phyloP scores from a whole-genome alignment of 1,284 basidiomycete species.

The Rhodotorula sp. region DNA sequence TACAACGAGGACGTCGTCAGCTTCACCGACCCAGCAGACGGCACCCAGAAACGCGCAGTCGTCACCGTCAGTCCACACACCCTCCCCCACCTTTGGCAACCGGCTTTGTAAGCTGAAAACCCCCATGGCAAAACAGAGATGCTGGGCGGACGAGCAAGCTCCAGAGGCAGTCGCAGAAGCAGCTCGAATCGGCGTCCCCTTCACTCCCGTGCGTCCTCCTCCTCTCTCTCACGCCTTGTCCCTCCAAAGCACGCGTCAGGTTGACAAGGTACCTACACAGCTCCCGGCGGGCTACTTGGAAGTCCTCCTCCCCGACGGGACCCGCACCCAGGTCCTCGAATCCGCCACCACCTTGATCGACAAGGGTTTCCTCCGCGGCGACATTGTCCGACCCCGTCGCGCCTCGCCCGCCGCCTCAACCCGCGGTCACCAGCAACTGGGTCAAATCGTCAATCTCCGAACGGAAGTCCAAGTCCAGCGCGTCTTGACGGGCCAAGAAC shows the following conservation, averaged over 20 bases:
- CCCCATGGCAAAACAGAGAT: constrained; percentile 11
- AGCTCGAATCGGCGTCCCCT: constrained; percentile 20
- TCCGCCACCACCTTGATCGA: constrained; percentile 67
- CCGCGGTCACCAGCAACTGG: constrained; percentile 61
- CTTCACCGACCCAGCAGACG: background rate
- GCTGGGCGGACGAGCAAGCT: constrained; percentile 39
- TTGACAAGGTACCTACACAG: too few species aligned
- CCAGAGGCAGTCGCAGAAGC: constrained; percentile 33
- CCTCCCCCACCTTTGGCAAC: too few species aligned
- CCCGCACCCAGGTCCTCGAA: constrained; percentile 56
- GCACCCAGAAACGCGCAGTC: constrained; percentile 6
- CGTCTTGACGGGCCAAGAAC: constrained; percentile 63
- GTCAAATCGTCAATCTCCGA: constrained; percentile 65
- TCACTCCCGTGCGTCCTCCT: constrained; percentile 18
- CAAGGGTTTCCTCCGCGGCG: constrained; percentile 72
- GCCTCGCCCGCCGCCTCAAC: background rate
- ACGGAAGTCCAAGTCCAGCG: constrained; percentile 70
- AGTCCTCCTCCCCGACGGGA: constrained; percentile 52
- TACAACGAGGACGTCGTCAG: constrained; percentile 36
- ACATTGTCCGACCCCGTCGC: constrained; percentile 64
- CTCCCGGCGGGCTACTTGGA: constrained; percentile 55
- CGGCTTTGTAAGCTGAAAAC: too few species aligned
- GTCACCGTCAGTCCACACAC: constrained; percentile 23
- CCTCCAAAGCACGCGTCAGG: too few species aligned
- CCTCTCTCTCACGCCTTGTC: background rate